Evolutionary conservation across 148 eudicot species (phyloP).

Genomic region (Chenopodium berlandieri): DNA sequence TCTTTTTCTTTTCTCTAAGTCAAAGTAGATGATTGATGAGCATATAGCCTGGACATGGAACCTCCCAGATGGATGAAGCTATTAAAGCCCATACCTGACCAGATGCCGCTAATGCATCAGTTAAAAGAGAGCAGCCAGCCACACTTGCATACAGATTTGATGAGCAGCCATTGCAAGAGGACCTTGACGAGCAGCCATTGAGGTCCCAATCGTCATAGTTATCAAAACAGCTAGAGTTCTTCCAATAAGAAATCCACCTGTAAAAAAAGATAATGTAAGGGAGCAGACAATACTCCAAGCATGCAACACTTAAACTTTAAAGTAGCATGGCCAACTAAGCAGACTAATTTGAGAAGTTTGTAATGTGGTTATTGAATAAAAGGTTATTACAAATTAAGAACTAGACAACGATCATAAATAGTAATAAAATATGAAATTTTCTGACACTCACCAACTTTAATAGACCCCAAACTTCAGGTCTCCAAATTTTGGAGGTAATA

Average conservation of each 20-base stretch:
- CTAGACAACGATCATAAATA: neutral
- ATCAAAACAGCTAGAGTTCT: conserved; percentile 69
- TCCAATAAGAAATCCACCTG: conserved; percentile 74
- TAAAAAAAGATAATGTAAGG: neutral
- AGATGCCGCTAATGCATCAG: conserved; percentile 87
- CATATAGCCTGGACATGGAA: neutral
- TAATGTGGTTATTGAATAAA: neutral
- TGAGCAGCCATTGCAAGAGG: conserved; percentile 80
- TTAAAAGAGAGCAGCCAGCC: conserved; percentile 80
- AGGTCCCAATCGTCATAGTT: conserved; percentile 62
- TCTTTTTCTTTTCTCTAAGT: neutral
- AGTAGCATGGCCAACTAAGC: conserved; percentile 1
- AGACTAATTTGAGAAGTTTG: neutral
- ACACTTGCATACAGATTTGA: conserved; percentile 76
- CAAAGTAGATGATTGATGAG: neutral
- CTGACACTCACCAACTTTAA: conserved; percentile 68
- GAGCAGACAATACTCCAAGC: neutral
- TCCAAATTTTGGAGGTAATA: conserved; percentile 75
- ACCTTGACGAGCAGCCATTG: conserved; percentile 91
- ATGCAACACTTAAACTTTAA: neutral
- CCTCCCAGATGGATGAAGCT: neutral
- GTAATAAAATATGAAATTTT: neutral
- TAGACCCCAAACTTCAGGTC: conserved; percentile 75
- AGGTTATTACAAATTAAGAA: neutral
- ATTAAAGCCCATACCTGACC: conserved; percentile 57